Conservation (phyloP, 2,329 filamentous ascomycete species). For the Claviceps monticola region DNA sequence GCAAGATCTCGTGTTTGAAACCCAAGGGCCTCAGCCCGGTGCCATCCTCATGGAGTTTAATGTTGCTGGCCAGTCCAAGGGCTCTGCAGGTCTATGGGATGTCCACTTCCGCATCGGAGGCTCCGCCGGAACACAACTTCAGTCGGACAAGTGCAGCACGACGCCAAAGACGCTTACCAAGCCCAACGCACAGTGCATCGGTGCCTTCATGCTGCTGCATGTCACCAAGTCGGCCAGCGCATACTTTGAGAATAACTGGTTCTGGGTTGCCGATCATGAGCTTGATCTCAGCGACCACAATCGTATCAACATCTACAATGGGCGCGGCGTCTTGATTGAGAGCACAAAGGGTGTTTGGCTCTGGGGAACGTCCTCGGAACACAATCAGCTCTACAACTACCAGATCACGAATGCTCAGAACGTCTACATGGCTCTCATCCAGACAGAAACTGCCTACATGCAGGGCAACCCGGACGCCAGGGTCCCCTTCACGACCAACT, state of each 20-base stretch:
- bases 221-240: slow-evolving; percentile 47
- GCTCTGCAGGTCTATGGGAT: slow-evolving; percentile 77
- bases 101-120: slow-evolving; percentile 92
- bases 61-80: slow-evolving; percentile 51
- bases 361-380: slow-evolving; percentile 60
- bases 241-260: slow-evolving; percentile 83
- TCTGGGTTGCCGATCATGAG: slow-evolving; percentile 85
- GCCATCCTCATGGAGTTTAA: slow-evolving; percentile 92
- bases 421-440: slow-evolving; percentile 70
- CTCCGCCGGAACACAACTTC: slow-evolving; percentile 67
- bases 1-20: slow-evolving; percentile 75
- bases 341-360: slow-evolving; percentile 64
- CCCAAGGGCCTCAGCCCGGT: slow-evolving; percentile 68
- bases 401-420: slow-evolving; percentile 65
- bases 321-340: slow-evolving; percentile 71
- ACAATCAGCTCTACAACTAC: slow-evolving; percentile 66
- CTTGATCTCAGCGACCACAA: slow-evolving; percentile 61
- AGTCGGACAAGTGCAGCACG: slow-evolving; percentile 68
- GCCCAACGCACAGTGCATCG: slow-evolving; percentile 55
- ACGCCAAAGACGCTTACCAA: slow-evolving; percentile 48
- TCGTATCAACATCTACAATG: slow-evolving; percentile 79
- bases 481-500: slow-evolving; percentile 47
- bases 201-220: slow-evolving; percentile 58
- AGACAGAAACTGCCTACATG: slow-evolving; percentile 83
- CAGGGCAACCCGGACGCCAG: slow-evolving; percentile 68